Base-by-base conservation (phyloP, 2,329 filamentous ascomycete species). In the Ceratocystis alfenasii region DNA sequence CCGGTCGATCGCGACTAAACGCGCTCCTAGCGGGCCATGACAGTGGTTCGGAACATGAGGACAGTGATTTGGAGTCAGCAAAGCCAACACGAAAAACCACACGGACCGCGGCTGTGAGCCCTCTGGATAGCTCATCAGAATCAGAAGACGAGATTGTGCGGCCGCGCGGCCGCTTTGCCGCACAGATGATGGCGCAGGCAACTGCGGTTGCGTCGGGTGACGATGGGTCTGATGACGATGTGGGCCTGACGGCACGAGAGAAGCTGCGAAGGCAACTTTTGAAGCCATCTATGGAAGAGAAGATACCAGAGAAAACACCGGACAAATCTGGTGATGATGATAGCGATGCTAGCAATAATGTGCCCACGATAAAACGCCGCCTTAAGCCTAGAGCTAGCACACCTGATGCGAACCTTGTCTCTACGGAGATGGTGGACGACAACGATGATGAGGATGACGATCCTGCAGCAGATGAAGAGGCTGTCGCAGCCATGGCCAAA, bases 151-250 rank as follows among this genome's bases (percentile, higher is more conserved):
- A 73, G 50, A 62, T 72, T 69, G 53, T 80, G 2, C 77, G 78
- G 57, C 87, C 87, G 0, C 80, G 81, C 65, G 86, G 87, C 28
- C 81, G 82, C 64, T 78, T 89, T 70, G 86, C 86, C 12, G 80
- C 86, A 17, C 79, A 83, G 63, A 84, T 90, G 80, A 80, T 82
- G 68, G 80, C 73, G 53, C 10, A 68, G 65, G 28, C 44, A 65
- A 30, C 25, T 30, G 45, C 62, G 62, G n/a, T 63, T 78, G 67
- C 74, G 78, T 45, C 78, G 73, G 70, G 77, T 75, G 70, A 74
- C 78, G 71, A 71, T 82, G 12, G 76, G 65, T 70, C 69, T 44
- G 67, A 71, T 6, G 66, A 72, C 65, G 68, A 72, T 62, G 50
- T 57, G n/a, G 50, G 48, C 1, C 22, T 63, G 28, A 65, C 66